A percentile compares a stretch with the other conserved stretches of the same genome.
These are phyloP conservation scores for Rhamnella rubrinervis DNA, from an alignment of 331 rosid species.

Conservation along the genomic window DNA sequence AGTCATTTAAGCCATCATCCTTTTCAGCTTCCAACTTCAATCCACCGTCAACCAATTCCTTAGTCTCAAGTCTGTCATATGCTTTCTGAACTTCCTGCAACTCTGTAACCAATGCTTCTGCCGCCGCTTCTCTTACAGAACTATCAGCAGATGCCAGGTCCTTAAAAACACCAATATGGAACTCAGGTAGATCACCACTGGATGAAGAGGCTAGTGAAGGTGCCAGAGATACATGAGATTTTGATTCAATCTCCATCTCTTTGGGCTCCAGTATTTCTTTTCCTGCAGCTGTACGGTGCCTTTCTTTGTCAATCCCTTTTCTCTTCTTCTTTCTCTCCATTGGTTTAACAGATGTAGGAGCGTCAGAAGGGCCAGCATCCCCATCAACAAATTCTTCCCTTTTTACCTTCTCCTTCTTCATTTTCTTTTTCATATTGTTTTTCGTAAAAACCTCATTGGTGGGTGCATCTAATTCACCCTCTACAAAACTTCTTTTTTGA, in stretches of 20 bases:
- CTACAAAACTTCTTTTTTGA: constrained; percentile 49
- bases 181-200: constrained; percentile 50
- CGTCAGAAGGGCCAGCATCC: constrained; percentile 24
- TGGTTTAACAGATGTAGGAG: constrained; percentile 44
- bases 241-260: constrained; percentile 17
- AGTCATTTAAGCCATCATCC: constrained; percentile 82
- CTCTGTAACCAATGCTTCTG: constrained; percentile 62
- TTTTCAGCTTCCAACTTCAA: constrained; percentile 90
- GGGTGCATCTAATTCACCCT: constrained; percentile 14
- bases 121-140: constrained; percentile 56
- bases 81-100: constrained; percentile 71
- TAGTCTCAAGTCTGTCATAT: constrained; percentile 55
- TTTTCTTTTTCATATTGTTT: constrained; percentile 36
- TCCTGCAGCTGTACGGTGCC: constrained; percentile 32
- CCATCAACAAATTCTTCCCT: constrained; percentile 25
- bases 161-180: constrained; percentile 89
- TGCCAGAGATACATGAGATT: constrained; percentile 15
- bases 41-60: constrained; percentile 55
- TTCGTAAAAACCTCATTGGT: constrained; percentile 25
- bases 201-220: constrained; percentile 14
- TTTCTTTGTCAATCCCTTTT: constrained; percentile 65
- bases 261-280: constrained; percentile 10
- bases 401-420: constrained; percentile 33
- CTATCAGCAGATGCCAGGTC: constrained; percentile 61
- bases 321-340: constrained; percentile 88